Percentiles rank a stretch among this genome's conserved stretches.
These are phyloP conservation scores for Gnomoniopsis sp. DNA, from an alignment of 2,329 filamentous ascomycete species.

Conservation along the genomic window DNA sequence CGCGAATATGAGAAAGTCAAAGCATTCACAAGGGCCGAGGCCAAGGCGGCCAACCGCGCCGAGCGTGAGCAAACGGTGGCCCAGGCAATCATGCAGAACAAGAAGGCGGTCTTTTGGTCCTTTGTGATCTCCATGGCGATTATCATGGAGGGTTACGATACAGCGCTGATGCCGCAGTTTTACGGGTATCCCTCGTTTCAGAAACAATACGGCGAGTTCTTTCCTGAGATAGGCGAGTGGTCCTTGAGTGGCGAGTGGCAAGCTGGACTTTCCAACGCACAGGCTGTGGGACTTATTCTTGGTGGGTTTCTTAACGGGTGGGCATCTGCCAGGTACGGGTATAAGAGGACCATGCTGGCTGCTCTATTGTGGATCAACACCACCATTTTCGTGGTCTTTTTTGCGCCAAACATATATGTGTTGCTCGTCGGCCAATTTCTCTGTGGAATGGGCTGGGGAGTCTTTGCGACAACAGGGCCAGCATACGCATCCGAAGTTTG, in stretches of 20 bases:
- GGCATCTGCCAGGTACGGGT: constrained; percentile 38
- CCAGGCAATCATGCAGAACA: background rate
- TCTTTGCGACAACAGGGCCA: constrained; percentile 43
- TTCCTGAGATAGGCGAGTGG: constrained; percentile 36
- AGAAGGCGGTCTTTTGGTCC: constrained; percentile 18
- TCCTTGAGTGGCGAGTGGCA: constrained; percentile 49
- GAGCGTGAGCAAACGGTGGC: constrained; percentile 9
- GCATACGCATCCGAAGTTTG: constrained; percentile 29
- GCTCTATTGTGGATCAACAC: constrained; percentile 36
- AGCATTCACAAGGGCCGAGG: constrained; percentile 6
- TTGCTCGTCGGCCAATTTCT: constrained; percentile 44
- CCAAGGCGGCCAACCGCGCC: constrained; percentile 6
- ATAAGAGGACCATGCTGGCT: constrained; percentile 40
- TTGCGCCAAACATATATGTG: constrained; percentile 40
- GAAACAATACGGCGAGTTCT: constrained; percentile 36
- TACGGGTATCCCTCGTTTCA: constrained; percentile 39
- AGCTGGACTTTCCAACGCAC: constrained; percentile 39
- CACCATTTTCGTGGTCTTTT: constrained; percentile 48
- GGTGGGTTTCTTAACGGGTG: constrained; percentile 41
- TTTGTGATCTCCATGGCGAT: constrained; percentile 39
- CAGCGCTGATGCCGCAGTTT: constrained; percentile 43
- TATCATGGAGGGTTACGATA: constrained; percentile 51
- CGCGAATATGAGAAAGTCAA: constrained; percentile 2
- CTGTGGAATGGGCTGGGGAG: constrained; percentile 42
- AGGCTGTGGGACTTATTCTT: constrained; percentile 32